phyloP scores from a whole-genome alignment of 2,329 filamentous ascomycete genomes.

The Claviceps cyperi region DNA sequence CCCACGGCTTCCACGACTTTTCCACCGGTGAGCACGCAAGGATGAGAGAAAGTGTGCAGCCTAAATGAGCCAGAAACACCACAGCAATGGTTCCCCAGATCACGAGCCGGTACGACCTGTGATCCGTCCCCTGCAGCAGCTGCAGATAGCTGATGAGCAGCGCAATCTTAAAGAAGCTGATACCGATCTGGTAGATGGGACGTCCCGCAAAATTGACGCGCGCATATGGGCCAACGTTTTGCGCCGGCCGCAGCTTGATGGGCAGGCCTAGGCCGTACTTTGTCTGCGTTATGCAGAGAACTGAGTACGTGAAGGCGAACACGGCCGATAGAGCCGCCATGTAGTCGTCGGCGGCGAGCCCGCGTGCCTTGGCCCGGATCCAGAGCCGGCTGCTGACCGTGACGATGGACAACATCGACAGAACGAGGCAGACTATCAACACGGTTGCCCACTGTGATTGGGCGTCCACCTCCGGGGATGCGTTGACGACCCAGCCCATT shows the following conservation, averaged over 20 bases:
- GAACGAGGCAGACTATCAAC: conserved; percentile 30
- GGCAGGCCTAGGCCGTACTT: conserved; percentile 38
- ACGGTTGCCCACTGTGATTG: conserved; percentile 34
- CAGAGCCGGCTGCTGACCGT: conserved; percentile 28
- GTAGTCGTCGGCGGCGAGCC: conserved; percentile 34
- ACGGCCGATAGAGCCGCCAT: conserved; percentile 24
- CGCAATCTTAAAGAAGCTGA: conserved; percentile 42
- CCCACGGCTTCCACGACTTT: conserved; percentile 30
- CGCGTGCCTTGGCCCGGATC: conserved; percentile 25
- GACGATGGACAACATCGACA: conserved; percentile 27
- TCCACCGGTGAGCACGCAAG: conserved; percentile 34
- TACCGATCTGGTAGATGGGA: conserved; percentile 39
- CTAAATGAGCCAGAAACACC: conserved; percentile 32
- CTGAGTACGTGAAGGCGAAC: conserved; percentile 34
- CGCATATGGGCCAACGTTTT: conserved; percentile 29
- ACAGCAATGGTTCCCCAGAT: conserved; percentile 29
- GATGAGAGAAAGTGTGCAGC: conserved; percentile 32
- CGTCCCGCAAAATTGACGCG: conserved; percentile 37
- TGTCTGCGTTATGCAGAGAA: conserved; percentile 36
- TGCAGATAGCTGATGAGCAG: conserved; percentile 37
- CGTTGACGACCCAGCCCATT: conserved; percentile 39
- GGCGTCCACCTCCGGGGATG: conserved; percentile 29
- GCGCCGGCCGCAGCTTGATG: conserved; percentile 25
- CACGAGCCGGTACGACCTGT: conserved; percentile 26
- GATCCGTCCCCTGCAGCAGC: conserved; percentile 33